phyloP scores from a whole-genome alignment of 371 early-diverging fungal species.

The Actinomortierella ambigua region DNA sequence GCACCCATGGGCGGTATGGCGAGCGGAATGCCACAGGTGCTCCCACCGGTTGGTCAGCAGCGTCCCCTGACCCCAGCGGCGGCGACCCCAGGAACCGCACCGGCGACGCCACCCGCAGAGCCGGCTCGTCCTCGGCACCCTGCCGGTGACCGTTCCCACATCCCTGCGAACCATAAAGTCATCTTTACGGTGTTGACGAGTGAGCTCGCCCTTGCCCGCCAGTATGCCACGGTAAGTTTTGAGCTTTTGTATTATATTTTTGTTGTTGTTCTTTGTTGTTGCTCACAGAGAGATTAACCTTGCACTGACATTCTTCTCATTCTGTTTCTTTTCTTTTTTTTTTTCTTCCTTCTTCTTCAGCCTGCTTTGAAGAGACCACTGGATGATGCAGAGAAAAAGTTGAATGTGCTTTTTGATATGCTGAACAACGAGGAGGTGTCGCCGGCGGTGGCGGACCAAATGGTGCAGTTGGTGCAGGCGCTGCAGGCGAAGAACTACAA shows the following conservation, averaged over 20 bases:
- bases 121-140: constrained; percentile 51
- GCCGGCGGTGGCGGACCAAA: constrained; percentile 54
- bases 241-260: neutral
- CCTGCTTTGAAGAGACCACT: constrained; percentile 72
- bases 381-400: constrained; percentile 77
- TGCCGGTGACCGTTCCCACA: constrained; percentile 78
- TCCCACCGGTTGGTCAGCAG: constrained; percentile 21
- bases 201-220: constrained; percentile 55
- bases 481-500: constrained; percentile 55
- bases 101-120: constrained; percentile 45
- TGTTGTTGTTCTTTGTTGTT: neutral
- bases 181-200: constrained; percentile 55
- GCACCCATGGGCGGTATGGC: constrained; percentile 33
- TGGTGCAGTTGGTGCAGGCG: constrained; percentile 62
- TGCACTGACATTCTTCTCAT: constrained; percentile 1
- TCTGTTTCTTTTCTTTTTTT: neutral
- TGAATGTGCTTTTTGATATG: constrained; percentile 74
- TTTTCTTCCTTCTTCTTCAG: constrained; percentile 19
- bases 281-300: neutral
- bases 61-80: constrained; percentile 48
- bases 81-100: neutral
- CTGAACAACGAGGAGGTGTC: constrained; percentile 75
- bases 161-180: constrained; percentile 71
- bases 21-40: constrained; percentile 35
- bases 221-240: constrained; percentile 55